These are phyloP conservation scores for Trametes cubensis DNA, from an alignment of 768 basidiomycete species.

Conservation along the genomic window DNA sequence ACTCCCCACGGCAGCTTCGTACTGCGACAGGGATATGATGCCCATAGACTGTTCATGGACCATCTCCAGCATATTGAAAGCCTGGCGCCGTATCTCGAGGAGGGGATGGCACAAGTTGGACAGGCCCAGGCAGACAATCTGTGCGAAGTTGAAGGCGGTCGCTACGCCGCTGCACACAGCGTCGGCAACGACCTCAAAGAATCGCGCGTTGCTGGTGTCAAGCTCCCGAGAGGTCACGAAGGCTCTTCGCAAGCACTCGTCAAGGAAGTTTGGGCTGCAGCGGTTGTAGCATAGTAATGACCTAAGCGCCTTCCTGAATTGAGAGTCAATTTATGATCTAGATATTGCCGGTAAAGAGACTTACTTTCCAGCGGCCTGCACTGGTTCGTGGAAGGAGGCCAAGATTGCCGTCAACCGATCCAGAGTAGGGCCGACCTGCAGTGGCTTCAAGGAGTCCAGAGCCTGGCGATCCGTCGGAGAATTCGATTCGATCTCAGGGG, in stretches of 20 bases:
- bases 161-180: conserved; percentile 55
- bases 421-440: conserved; percentile 55
- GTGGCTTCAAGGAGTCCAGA: conserved; percentile 52
- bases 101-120: conserved; percentile 83
- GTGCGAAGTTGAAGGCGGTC: conserved; percentile 66
- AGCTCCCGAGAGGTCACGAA: conserved; percentile 60
- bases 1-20: conserved; percentile 75
- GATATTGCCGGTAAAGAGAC: conserved; percentile 31
- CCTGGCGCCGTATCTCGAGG: conserved; percentile 63
- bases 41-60: conserved; percentile 72
- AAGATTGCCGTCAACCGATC: conserved; percentile 74
- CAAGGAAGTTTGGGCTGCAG: conserved; percentile 56
- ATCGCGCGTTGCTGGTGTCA: conserved; percentile 59
- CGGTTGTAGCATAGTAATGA: conserved; percentile 64
- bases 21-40: conserved; percentile 65
- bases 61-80: conserved; percentile 76
- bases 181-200: conserved; percentile 81
- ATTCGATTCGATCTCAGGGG: conserved; percentile 55
- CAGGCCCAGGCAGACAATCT: conserved; percentile 75
- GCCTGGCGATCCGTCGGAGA: conserved; percentile 65
- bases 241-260: conserved; percentile 68
- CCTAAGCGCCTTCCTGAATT: conserved; percentile 70
- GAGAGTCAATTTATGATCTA: conserved; percentile 8
- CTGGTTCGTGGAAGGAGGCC: conserved; percentile 54
- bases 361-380: conserved; percentile 66